Percentiles rank a stretch among this genome's conserved stretches.
phyloP scores from a whole-genome alignment of 1,139 yeast species.

The Geotrichum citri-aurantii region DNA sequence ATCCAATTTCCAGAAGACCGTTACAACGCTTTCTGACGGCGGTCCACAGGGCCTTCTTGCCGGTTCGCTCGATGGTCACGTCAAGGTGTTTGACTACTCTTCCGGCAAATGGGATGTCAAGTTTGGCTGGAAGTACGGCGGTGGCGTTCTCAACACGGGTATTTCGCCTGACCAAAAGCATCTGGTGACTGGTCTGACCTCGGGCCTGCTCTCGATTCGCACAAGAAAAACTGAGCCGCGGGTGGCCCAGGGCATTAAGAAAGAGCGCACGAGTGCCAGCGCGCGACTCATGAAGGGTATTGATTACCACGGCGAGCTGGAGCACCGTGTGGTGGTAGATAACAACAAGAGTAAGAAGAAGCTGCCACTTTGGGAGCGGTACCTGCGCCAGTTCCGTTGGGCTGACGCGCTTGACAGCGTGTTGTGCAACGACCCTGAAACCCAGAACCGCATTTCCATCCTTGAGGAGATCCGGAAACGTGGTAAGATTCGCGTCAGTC shows the following conservation, averaged over 20 bases:
- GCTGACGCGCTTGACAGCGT: slow-evolving; percentile 87
- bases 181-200: slow-evolving; percentile 87
- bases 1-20: slow-evolving; percentile 86
- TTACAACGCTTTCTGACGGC: slow-evolving; percentile 68
- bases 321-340: slow-evolving; percentile 63
- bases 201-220: slow-evolving; percentile 82
- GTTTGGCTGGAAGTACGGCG: slow-evolving; percentile 97
- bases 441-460: slow-evolving; percentile 74
- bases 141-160: slow-evolving; percentile 84
- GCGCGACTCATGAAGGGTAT: slow-evolving; percentile 84
- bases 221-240: slow-evolving; percentile 72
- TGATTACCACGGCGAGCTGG: slow-evolving; percentile 85
- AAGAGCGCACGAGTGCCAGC: slow-evolving; percentile 46
- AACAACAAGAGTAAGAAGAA: slow-evolving; percentile 48
- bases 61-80: slow-evolving; percentile 95
- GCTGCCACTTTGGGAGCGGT: slow-evolving; percentile 73
- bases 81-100: slow-evolving; percentile 80
- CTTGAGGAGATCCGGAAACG: slow-evolving; percentile 78
- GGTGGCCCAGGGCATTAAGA: slow-evolving; percentile 40
- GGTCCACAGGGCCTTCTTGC: slow-evolving; percentile 67
- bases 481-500: slow-evolving; percentile 76
- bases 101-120: slow-evolving; percentile 78
- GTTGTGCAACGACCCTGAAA: slow-evolving; percentile 66
- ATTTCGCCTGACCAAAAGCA: slow-evolving; percentile 87
- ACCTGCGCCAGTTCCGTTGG: slow-evolving; percentile 86